A percentile compares a stretch with the other conserved stretches of the same genome.
phyloP scores from a whole-genome alignment of 306 rosid species.

The Lablab purpureus region DNA sequence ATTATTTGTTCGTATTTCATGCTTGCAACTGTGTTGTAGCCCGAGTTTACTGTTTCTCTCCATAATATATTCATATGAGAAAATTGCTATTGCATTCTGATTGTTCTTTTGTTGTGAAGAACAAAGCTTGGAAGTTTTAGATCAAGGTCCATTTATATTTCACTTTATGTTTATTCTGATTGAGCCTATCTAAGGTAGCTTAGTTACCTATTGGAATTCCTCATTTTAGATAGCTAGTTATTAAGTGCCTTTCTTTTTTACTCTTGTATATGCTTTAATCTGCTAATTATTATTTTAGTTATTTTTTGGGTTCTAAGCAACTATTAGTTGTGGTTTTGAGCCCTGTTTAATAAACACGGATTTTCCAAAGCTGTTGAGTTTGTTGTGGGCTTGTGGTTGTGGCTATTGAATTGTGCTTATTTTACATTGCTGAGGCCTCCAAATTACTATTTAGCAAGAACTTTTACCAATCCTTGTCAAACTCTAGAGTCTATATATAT shows the following conservation, averaged over 20 bases:
- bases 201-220: constrained; percentile 19
- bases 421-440: neutral
- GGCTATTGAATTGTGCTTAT: constrained; percentile 29
- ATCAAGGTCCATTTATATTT: constrained; percentile 18
- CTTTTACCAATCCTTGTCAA: neutral
- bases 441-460: neutral
- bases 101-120: constrained; percentile 28
- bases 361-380: constrained; percentile 11
- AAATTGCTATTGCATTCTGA: constrained; percentile 27
- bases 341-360: neutral
- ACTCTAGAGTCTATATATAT: neutral
- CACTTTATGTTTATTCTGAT: constrained; percentile 22
- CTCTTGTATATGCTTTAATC: neutral
- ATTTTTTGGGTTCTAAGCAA: constrained; percentile 4
- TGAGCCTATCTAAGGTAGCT: constrained; percentile 8
- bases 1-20: constrained; percentile 26
- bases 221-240: constrained; percentile 4
- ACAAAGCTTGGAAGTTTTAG: constrained; percentile 12
- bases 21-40: constrained; percentile 33
- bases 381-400: neutral
- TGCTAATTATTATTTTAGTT: constrained; percentile 2
- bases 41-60: constrained; percentile 25
- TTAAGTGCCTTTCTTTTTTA: neutral
- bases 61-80: constrained; percentile 15
- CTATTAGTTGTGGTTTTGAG: constrained; percentile 19